A percentile compares a stretch with the other conserved stretches of the same genome.
These are phyloP conservation scores for Trametes polyzona DNA, from an alignment of 1,284 basidiomycete genomes.

Conservation along the genomic window DNA sequence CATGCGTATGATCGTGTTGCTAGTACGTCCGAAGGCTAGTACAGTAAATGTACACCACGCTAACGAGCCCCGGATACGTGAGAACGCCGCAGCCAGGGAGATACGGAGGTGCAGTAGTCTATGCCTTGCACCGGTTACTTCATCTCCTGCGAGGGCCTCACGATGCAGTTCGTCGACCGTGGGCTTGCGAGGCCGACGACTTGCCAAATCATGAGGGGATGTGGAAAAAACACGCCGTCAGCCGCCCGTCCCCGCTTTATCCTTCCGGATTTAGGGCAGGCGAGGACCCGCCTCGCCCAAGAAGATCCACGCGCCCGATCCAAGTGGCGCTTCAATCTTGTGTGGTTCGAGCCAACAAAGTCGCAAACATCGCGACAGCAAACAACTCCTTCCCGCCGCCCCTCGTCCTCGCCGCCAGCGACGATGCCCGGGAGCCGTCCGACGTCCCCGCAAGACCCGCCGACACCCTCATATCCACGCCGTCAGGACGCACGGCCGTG, in stretches of 20 bases:
- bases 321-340: conserved; percentile 21
- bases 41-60: conserved; percentile 73
- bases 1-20: conserved; percentile 1
- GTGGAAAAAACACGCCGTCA: conserved; percentile 18
- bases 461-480: conserved; percentile 23
- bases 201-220: conserved; percentile 68
- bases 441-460: not conserved
- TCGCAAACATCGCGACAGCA: conserved; percentile 21
- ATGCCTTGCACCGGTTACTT: conserved; percentile 85
- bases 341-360: conserved; percentile 18
- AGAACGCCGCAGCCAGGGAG: conserved; percentile 61
- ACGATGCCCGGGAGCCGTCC: not conserved
- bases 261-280: conserved; percentile 36
- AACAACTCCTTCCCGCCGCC: not conserved
- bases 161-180: conserved; percentile 60
- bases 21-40: not conserved
- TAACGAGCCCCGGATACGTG: conserved; percentile 78
- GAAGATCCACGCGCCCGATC: conserved; percentile 30
- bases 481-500: conserved; percentile 18
- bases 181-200: conserved; percentile 48
- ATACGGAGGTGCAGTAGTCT: conserved; percentile 81
- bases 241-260: conserved; percentile 23
- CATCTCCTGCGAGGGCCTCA: conserved; percentile 87
- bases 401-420: not conserved
- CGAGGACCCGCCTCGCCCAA: conserved; percentile 1